Conservation (phyloP, 2,329 filamentous ascomycete species). For the Fusarium sp. region DNA sequence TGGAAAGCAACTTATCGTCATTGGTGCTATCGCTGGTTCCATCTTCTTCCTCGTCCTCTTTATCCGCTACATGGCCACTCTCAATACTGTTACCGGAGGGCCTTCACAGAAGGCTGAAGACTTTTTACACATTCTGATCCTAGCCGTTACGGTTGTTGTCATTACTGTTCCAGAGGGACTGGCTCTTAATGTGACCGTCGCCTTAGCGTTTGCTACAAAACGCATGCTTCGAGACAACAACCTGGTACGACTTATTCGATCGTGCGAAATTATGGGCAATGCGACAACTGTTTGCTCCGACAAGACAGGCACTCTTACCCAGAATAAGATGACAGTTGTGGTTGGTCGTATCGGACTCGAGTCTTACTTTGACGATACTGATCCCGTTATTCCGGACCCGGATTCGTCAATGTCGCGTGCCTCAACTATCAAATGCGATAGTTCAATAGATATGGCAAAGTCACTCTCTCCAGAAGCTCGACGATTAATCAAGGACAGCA, state of each 20-base stretch:
- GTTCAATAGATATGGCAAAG: conserved; percentile 49
- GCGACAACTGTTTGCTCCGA: conserved; percentile 74
- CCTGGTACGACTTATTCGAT: conserved; percentile 69
- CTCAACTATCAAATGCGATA: conserved; percentile 44
- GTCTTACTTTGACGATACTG: conserved; percentile 54
- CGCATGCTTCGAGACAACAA: conserved; percentile 75
- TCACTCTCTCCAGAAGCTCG: conserved; percentile 53
- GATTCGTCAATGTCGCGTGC: conserved; percentile 41
- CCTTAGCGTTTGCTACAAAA: conserved; percentile 72
- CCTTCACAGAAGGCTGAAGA: conserved; percentile 66
- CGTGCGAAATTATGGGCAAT: conserved; percentile 75
- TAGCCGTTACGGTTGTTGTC: conserved; percentile 70
- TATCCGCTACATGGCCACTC: conserved; percentile 55
- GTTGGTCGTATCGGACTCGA: conserved; percentile 65
- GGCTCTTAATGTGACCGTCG: conserved; percentile 71
- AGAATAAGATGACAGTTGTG: conserved; percentile 74
- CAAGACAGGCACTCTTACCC: conserved; percentile 75
- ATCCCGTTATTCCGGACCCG: conserved; percentile 39
- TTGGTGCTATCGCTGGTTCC: conserved; percentile 57
- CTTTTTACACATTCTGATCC: conserved; percentile 70
- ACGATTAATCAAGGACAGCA: conserved; percentile 55
- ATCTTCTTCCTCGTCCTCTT: conserved; percentile 59
- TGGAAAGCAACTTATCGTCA: conserved; percentile 77
- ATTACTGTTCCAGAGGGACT: conserved; percentile 72
- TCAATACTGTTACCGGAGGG: conserved; percentile 54